These are phyloP conservation scores for Bruguiera hainesii DNA, from an alignment of 441 rosid species.

Conservation along the genomic window DNA sequence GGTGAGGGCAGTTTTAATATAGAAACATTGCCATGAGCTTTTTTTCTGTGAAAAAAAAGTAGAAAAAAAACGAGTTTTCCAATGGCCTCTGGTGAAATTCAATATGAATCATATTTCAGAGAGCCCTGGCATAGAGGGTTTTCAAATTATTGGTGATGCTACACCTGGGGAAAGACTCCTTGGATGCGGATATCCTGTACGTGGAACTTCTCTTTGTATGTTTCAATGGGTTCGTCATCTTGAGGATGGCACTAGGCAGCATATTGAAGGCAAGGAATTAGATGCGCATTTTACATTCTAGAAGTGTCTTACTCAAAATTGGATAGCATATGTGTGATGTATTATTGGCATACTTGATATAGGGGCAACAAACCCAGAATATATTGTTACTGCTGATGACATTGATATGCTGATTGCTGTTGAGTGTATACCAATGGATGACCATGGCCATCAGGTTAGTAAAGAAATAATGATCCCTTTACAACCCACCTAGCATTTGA, in stretches of 20 bases:
- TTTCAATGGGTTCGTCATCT: slow-evolving; percentile 99
- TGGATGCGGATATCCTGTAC: slow-evolving; percentile 92
- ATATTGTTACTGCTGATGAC: slow-evolving; percentile 97
- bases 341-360: slow-evolving; percentile 17
- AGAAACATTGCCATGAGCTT: background rate
- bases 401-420: slow-evolving; percentile 93
- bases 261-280: slow-evolving; percentile 73
- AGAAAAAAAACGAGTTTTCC: too few species aligned
- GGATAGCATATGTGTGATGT: slow-evolving; percentile 4
- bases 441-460: slow-evolving; percentile 85
- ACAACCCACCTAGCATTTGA: slow-evolving; percentile 2
- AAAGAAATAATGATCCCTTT: slow-evolving; percentile 6
- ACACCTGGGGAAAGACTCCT: slow-evolving; percentile 89
- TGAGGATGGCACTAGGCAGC: slow-evolving; percentile 91
- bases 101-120: slow-evolving; percentile 32
- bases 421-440: slow-evolving; percentile 99
- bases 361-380: slow-evolving; percentile 99
- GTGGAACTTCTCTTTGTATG: slow-evolving; percentile 96
- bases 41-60: too few species aligned
- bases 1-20: slow-evolving; percentile 32
- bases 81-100: too few species aligned
- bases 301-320: background rate
- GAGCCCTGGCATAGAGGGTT: slow-evolving; percentile 89
- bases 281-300: background rate
- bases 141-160: slow-evolving; percentile 92